Base-by-base conservation (phyloP, 73 alveolate genomes). In the Stentor roeselii region DNA sequence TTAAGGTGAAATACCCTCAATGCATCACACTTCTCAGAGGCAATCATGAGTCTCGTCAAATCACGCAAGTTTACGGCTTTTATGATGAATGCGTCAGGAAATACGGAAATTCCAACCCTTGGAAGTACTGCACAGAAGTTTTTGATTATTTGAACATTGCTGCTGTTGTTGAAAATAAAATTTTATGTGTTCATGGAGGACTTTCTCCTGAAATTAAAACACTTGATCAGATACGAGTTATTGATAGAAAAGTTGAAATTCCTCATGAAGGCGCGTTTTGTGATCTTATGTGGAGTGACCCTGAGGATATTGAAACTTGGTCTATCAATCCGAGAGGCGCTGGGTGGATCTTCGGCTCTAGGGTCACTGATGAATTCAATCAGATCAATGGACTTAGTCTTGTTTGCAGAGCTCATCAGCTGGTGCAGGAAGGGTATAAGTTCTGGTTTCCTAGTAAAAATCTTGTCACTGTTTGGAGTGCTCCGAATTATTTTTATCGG, bases 401-500 rank as follows among this genome's bases (percentile, higher is more conserved):
- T 41, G 88, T 94, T 36, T 91, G 96, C 50, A 83, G 98, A 83
- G 96, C 97, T 59, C 98, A 94, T 86, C 90, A 94, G 59, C 77
- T 94, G 37, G 96, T 90, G 2, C 78, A 80, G 86, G 96, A 94
- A 83, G 98, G 98, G 37, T 92, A 87, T 75, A 92, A 94, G 87
- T 90, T 83, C 77, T 92, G 96, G 95, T 94, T 94, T 93, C 88
- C 91, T n/a, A 87, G 92, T 80, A 76, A 95, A 85, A 90, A 89
- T 60, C 91, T 96, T n/a, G 97, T 95, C 32, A 96, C 99, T 3
- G 98, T 96, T 82, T 96, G 99, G 99, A 91, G 98, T 35, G 98
- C 98, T 34, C 98, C 99, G 3, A 96, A 96, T 90, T 96, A 96
- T 86, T 95, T 98, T 83, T 95, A 95, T 87, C 90, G 99, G 90